Conservation (phyloP, 2,329 filamentous ascomycete species). For the Parafenestella ontariensis region DNA sequence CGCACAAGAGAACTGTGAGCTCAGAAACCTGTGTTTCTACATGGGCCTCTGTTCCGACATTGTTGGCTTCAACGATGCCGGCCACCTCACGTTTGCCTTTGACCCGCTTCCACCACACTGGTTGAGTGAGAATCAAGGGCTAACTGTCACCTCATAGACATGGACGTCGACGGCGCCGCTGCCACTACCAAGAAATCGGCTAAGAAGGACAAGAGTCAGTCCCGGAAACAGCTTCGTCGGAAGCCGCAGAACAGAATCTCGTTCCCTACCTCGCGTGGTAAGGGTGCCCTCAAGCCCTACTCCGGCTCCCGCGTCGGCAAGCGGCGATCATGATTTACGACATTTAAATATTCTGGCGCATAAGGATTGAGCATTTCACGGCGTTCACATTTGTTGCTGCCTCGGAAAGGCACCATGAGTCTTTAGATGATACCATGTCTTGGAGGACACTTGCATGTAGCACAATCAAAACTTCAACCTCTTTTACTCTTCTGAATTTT, state of each 20-base stretch:
- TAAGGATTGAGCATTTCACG: conserved; percentile 28
- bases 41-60: conserved; percentile 51
- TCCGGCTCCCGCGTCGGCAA: conserved; percentile 38
- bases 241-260: conserved; percentile 50
- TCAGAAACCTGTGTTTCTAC: conserved; percentile 46
- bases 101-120: conserved; percentile 42
- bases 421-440: conserved; percentile 39
- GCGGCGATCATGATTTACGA: conserved; percentile 29
- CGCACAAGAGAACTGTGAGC: conserved; percentile 25
- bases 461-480: background rate
- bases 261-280: conserved; percentile 44
- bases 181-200: conserved; percentile 28
- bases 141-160: conserved; percentile 45
- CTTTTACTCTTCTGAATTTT: no score
- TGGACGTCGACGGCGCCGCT: conserved; percentile 48
- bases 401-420: conserved; percentile 12
- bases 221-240: conserved; percentile 46
- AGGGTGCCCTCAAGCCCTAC: conserved; percentile 45
- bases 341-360: conserved; percentile 23
- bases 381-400: conserved; percentile 29
- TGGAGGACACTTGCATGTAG: conserved; percentile 11
- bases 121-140: conserved; percentile 42
- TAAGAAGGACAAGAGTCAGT: conserved; percentile 45
- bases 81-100: conserved; percentile 47
- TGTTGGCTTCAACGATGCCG: conserved; percentile 46